Evolutionary conservation across 306 rosid species (phyloP).

Genomic region (Sophora flavescens): DNA sequence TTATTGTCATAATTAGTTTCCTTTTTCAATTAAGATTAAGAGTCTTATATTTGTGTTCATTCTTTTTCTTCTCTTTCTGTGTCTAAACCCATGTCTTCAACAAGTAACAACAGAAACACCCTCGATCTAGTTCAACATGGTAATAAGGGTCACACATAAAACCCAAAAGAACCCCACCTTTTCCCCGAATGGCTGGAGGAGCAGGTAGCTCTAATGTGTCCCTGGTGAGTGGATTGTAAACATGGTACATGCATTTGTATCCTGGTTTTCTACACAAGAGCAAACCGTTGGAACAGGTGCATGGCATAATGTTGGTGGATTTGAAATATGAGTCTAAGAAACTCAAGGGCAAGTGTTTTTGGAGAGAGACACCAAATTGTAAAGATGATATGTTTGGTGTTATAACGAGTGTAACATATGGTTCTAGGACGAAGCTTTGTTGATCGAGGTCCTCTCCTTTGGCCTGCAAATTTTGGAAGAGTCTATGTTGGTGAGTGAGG

Average conservation of each 20-base stretch:
- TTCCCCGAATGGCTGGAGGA: too few relatives aligned
- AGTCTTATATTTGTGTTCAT: too few relatives aligned
- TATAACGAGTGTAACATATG: too few relatives aligned
- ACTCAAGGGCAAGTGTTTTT: slow-evolving; percentile 1
- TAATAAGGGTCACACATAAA: slow-evolving; percentile 42
- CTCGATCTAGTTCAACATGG: neutral
- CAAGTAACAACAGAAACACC: neutral
- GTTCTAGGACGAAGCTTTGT: slow-evolving; percentile 14
- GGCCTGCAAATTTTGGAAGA: neutral
- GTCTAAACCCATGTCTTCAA: too few relatives aligned
- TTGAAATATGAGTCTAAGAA: slow-evolving; percentile 3
- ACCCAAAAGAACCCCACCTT: slow-evolving; percentile 32
- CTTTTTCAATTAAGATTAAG: too few relatives aligned
- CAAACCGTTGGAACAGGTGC: too few relatives aligned
- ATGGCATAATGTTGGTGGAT: neutral
- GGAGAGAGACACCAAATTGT: too few relatives aligned
- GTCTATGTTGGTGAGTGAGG: slow-evolving; percentile 18
- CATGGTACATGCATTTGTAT: slow-evolving; percentile 19
- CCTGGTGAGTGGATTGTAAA: slow-evolving; percentile 33
- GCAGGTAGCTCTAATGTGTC: slow-evolving; percentile 26
- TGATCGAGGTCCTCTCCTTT: slow-evolving; percentile 35
- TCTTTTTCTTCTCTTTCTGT: too few relatives aligned
- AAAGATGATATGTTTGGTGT: too few relatives aligned
- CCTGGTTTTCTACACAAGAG: neutral
- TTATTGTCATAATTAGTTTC: too few relatives aligned